Evolutionary conservation across 108 stramenopile species (phyloP), one percentile per base, ranked within the genome.

Genomic region (Cyclotella cryptica): DNA sequence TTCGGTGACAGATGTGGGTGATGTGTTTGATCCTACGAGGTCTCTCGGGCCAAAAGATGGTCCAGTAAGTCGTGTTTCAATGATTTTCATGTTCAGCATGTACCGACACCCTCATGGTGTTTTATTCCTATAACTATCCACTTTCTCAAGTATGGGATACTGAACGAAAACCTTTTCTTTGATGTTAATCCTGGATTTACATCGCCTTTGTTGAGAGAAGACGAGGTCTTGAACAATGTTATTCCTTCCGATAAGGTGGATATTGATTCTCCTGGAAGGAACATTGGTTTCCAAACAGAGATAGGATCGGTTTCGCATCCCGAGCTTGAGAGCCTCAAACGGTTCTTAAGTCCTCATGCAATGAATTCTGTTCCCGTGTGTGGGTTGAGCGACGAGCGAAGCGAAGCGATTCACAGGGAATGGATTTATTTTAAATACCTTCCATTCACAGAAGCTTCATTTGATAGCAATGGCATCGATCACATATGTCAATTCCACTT

Each of bases 221-320:
- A 69, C 7, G 79, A 80, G 18, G 40, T 62, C 0, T n/a, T 41
- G n/a, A 65, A 29, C 59, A 73, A 73, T 26, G 58, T 68, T n/a
- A 27, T 17, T 24, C 43, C 41, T 19, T n/a, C 46, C 27, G 67
- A 73, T 68, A 29, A 69, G 8, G 46, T 21, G 27, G 66, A 80
- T 39, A 51, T 59, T 43, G 39, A 53, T 42, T 44, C 67, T 12
- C 72, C 79, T 19, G 71, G 71, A 22, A 69, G 79, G 13, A 86
- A 71, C 21, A 81, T 88, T 63, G 77, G 74, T 15, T 88, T 88
- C 72, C 88, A 88, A 61, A 80, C 88, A n/a, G 88, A 88, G 66
- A 71, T 84, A 27, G 88, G 88, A 52, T 80, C 79, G 6, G 79
- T 80, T 17, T 80, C 79, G 40, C 60, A 68, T 80, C 79, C 79